Evolutionary conservation across 345 rosid species (phyloP), one percentile per base, ranked within the genome.

Genomic region (Excoecaria agallocha): DNA sequence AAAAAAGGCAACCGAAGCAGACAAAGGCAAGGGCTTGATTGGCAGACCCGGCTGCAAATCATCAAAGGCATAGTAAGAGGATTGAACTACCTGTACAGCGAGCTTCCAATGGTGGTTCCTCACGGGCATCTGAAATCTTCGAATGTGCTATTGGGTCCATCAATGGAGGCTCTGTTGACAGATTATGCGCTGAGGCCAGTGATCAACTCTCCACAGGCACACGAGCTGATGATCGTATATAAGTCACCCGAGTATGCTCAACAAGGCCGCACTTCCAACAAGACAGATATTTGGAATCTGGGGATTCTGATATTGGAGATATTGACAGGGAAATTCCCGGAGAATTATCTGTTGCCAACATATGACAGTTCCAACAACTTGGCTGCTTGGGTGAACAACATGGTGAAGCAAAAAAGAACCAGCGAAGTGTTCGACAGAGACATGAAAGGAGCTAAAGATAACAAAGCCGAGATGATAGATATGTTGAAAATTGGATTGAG

Each of bases 61-160:
- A 60, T 91, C 74, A 84, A 83, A 83, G 97, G 97, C 15, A 83
- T 86, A n/a, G 87, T 86, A 1, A 88, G 67, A 71, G 94, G 94
- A 8, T 72, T 91, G 84, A 83, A 76, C 15, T 87, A 86, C 75
- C 87, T 91, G 70, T 88, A 87, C 86, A 79, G 39, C 3, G 86
- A 87, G 78, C 84, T 91, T 64, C 94, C 88, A 0, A 82, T 87
- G 0, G 76, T 84, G 1, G 83, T 87, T 24, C 90, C 97, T 15
- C 91, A 91, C 51, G 97, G 94, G 57, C 97, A 91, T 76, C 84
- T 90, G 16, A 91, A 91, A 76, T 91, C 97, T 70, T 91, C 97
- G 0, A 91, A 91, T 49, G 93, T 91, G 12, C 89, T 91, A 12
- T 76, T 91, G 0, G 85, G 85, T 68, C 82, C 83, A 22, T 75